These are phyloP conservation scores for Penicillium dipodomyicola DNA, from an alignment of 495 filamentous ascomycete genomes.

Conservation along the genomic window DNA sequence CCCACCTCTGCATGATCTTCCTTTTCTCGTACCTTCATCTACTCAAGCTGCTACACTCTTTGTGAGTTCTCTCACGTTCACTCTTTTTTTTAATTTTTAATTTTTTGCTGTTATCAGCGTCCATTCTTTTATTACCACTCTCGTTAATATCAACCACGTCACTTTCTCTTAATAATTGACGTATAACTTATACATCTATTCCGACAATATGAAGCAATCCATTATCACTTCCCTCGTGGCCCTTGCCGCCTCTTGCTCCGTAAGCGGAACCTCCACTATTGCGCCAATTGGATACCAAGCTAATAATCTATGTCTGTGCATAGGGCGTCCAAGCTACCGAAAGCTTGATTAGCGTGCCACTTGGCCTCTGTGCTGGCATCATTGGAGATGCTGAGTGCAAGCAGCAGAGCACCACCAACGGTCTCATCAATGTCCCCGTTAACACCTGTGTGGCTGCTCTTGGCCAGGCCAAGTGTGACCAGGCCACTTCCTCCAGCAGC, in stretches of 20 bases:
- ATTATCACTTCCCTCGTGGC: conserved; percentile 27
- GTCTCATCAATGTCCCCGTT: conserved; percentile 32
- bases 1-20: no score
- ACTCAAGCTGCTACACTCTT: no score
- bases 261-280: neutral
- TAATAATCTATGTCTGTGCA: conserved; percentile 5
- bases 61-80: no score
- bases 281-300: neutral
- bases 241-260: conserved; percentile 26
- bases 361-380: conserved; percentile 5
- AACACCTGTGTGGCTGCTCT: conserved; percentile 28
- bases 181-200: no score
- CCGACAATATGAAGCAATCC: conserved; percentile 28
- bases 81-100: no score
- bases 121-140: no score
- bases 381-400: conserved; percentile 11
- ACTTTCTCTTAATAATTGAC: no score
- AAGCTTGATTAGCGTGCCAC: neutral
- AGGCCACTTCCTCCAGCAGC: conserved; percentile 15
- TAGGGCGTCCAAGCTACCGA: conserved; percentile 19
- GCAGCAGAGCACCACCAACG: conserved; percentile 1
- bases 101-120: no score
- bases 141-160: no score
- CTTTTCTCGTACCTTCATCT: no score
- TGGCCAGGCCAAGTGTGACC: conserved; percentile 33